Base-by-base conservation (phyloP, 306 rosid species). In the Quercus robur region DNA sequence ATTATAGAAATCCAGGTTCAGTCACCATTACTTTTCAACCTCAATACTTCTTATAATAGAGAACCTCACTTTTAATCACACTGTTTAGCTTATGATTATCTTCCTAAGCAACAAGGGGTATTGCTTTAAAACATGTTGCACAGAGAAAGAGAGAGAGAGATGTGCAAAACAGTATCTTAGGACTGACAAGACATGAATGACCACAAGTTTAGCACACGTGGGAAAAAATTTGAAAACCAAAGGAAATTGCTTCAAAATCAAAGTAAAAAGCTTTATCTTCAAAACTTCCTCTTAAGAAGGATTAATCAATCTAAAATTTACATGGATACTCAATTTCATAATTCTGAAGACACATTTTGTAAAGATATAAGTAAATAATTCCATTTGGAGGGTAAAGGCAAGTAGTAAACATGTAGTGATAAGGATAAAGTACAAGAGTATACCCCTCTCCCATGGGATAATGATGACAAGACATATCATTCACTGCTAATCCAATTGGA, bases 391-490 rank as follows among this genome's bases (percentile, higher is more conserved):
- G 69, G 33, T 19, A 58, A 67, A 79, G 44, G 15, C 41, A 74
- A 78, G 14, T 33, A 81, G 62, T 7, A 81, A 63, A 31, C 5
- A 23, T 31, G 19, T 57, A 57, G 38, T 58, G 28, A 76, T 28
- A 83, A 80, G 78, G 68, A 28, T 21, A 28, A 30, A 67, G 77
- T 69, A 59, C 52, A 86, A 46, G 83, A 38, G 26, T 51, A 80
- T 89, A 95, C 99, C 99, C 97, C 77, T 95, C 90, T 83, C 97
- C 98, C 70, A 93, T 67, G 23, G 62, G 74, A 88, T 93, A 89
- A 64, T 89, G 90, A 71, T 78, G 82, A 70, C 66, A 80, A 66
- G 94, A 88, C 95, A 95, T 85, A 70, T 83, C 92, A 70, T 82
- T 86, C 86, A 93, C 78, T 31, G 87, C 87, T 46, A 76, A 77